Evolutionary conservation across 176 grass and related monocot species (phyloP), one percentile per base, ranked within the genome.

Genomic region (Aegilops tauschii): DNA sequence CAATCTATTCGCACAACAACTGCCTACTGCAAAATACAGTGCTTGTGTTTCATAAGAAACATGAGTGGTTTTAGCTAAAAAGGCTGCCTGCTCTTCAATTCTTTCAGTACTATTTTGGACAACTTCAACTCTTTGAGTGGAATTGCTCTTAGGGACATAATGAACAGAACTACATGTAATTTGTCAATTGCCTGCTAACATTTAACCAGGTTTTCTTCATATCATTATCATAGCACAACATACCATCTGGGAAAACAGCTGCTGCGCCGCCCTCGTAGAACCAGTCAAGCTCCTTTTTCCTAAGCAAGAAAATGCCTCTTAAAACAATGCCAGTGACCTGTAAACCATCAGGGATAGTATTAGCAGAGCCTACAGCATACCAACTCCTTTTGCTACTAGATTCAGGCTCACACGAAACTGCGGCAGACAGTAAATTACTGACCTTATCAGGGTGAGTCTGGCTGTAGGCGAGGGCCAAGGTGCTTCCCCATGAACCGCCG

Each of bases 401-500:
- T 61, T 69, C 14, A 49, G 17, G 27, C 13, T 64, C 5, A 67
- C 44, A 68, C 1, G 3, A 29, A 58, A 78, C 40, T 42, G 77
- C 75, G 65, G 18, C 1, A 9, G 27, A n/a, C 2, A n/a, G 4
- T 40, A 72, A 82, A 44, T 73, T 4, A 36, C 29, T 83, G 11
- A 93, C 97, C 90, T 93, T 97, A 8, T 96, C 94, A 76, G 97
- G 97, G 50, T 97, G 94, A 28, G 78, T 87, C 79, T 97, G 92
- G 77, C 94, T 94, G 77, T 99, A 96, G 1, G 90, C 92, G 63
- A 99, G 92, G 69, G 90, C 90, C 82, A 99, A 94, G 25, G 94
- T 99, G 85, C 97, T 99, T 85, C 97, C 97, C 97, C 94, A 99
- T 6, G 94, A 99, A 61, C 94, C 94, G 32, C 97, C 97, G 80